phyloP scores from a whole-genome alignment of 805 yeast species.

The Saccharomycopsis sp. region DNA sequence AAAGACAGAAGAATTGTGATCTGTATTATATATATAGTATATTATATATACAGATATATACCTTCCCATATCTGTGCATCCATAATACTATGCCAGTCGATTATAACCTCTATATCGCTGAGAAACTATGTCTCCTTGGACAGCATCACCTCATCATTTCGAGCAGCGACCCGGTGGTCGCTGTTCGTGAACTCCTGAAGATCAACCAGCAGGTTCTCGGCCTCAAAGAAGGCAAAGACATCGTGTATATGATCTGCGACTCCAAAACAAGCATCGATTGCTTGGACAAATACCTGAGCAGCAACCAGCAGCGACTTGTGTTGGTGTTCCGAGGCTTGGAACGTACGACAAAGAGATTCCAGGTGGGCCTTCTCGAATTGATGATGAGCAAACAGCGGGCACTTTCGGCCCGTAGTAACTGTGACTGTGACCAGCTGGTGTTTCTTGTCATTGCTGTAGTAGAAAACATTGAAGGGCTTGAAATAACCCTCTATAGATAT shows the following conservation, averaged over 20 bases:
- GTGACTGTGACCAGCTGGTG: slow-evolving; percentile 5
- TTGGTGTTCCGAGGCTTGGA: slow-evolving; percentile 18
- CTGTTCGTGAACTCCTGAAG: slow-evolving; percentile 12
- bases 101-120: slow-evolving; percentile 11
- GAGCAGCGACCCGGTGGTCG: slow-evolving; percentile 13
- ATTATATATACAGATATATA: neutral
- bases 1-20: too few relatives aligned
- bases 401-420: neutral
- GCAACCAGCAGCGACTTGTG: neutral
- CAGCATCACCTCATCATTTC: slow-evolving; percentile 17
- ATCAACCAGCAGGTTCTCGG: slow-evolving; percentile 5
- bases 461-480: slow-evolving; percentile 22
- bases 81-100: neutral
- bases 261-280: slow-evolving; percentile 2
- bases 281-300: neutral
- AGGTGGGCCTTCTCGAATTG: slow-evolving; percentile 20
- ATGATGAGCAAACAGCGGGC: slow-evolving; percentile 10
- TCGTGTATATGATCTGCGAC: slow-evolving; percentile 4
- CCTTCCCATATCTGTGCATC: neutral
- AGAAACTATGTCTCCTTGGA: slow-evolving; percentile 15
- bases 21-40: too few relatives aligned
- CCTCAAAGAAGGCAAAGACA: neutral
- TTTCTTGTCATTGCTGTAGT: slow-evolving; percentile 24
- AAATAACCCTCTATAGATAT: slow-evolving; percentile 21
- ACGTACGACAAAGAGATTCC: slow-evolving; percentile 7